Base-by-base conservation (phyloP, 148 eudicot genomes). In the Amaranthus cruentus region DNA sequence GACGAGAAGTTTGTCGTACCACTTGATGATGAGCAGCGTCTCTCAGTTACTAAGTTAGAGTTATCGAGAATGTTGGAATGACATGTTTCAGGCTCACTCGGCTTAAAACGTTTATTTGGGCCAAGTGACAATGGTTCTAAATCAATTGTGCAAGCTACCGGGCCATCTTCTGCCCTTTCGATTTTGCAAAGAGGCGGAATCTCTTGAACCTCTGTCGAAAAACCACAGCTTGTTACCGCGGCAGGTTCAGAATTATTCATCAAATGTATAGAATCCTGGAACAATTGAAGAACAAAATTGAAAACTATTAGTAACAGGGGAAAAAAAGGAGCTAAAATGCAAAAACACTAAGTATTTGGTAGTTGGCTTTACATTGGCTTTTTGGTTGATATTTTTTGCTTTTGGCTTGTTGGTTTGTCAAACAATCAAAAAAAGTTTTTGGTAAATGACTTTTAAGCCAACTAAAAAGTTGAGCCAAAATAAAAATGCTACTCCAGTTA, bases 11-110 rank as follows among this genome's bases (percentile, higher is more conserved):
- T 79, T 42, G 82, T 78, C 8, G 84, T 71, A 46, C 71, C 81
- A 7, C 88, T 81, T 66, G 85, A 87, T 55, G 89, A 88, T 9
- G 83, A 83, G 62, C 83, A 72, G 6, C 87, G 87, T 57, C 90
- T 90, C 4, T 84, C 91, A 6, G 87, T 84, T 14, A 89, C 85
- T 7, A 85, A 89, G 21, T 89, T 91, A 14, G 99, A 95, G 75
- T 87, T 91, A 59, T 91, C 96, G 2, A 97, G 90, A 21, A 88
- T 91, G 66, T 88, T 90, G 71, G 93, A 90, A 54, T 77, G 83
- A 80, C 88, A 86, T 5, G 86, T 75, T 76, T 84, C 89, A 2
- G 87, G 87, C 82, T 90, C 88, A 58, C 75, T 77, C 43, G 66
- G 87, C 83, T 87, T 88, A 58, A 76, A 53, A 72, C 89, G 82